Conservation (phyloP, 192 early-diverging fungal species). For the Coemansia reversa region DNA sequence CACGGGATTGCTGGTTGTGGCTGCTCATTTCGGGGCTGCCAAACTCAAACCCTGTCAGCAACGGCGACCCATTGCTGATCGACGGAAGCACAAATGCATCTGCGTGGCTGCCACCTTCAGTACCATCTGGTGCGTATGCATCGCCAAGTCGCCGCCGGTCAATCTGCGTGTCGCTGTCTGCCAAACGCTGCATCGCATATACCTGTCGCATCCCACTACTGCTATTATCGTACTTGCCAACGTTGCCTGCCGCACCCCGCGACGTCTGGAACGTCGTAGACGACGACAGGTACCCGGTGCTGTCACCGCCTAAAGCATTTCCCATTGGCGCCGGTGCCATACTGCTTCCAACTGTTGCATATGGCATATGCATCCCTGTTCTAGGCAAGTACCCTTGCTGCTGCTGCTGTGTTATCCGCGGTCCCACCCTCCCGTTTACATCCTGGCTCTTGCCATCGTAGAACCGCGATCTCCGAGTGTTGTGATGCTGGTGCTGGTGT, state of each 20-base stretch:
- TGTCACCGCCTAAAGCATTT: background rate
- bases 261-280: constrained; percentile 6
- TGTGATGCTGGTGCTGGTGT: constrained; percentile 18
- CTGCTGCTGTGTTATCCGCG: constrained; percentile 1
- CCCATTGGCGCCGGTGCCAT: background rate
- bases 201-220: constrained; percentile 12
- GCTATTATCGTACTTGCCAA: background rate
- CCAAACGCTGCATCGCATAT: constrained; percentile 32
- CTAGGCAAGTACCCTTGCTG: background rate
- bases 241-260: background rate
- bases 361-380: background rate
- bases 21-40: constrained; percentile 8
- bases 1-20: background rate
- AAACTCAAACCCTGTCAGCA: constrained; percentile 35
- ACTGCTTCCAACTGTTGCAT: constrained; percentile 2
- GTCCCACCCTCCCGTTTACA: background rate
- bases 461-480: constrained; percentile 10
- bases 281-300: background rate
- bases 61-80: constrained; percentile 41
- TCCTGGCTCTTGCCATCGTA: constrained; percentile 8
- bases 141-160: constrained; percentile 6
- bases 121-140: background rate
- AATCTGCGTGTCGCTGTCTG: constrained; percentile 32
- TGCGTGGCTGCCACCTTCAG: background rate
- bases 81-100: constrained; percentile 30